Evolutionary conservation across 208 protist genomes (phyloP), one percentile per base, ranked within the genome.

Genomic region (Acanthamoeba rhysodes): DNA sequence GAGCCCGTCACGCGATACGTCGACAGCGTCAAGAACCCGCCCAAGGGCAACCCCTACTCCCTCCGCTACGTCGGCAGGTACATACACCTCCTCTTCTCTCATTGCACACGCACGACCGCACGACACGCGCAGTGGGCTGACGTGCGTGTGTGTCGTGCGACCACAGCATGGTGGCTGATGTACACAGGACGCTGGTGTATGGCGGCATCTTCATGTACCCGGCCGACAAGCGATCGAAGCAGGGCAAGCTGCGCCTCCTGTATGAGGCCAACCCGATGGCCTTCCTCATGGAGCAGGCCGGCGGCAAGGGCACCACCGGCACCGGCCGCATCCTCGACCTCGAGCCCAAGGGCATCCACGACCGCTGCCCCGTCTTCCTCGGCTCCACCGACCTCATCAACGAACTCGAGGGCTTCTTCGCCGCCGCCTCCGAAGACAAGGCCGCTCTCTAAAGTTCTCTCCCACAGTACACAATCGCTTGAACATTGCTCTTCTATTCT

Each of bases 141-240:
- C 41, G 3, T 5, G 41, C 41, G 41, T 45, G 41, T 34, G n/a
- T 94, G 62, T 96, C 96, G 37, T 27, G 55, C 55, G 55, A 66
- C 7, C 24, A n/a, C 74, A 93, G 57, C 66, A 97, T 98, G 97
- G 97, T 98, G 9, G 98, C 98, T 50, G 99, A 99, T 96, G 98
- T 99, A n/a, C 99, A 99, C 97, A 98, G 99, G 88, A 99, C 99
- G 16, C 96, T 99, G 10, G 97, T 99, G 9, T 99, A 99, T 96
- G 99, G 99, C 32, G 99, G 99, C 94, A 99, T 99, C 92, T 99
- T 99, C 97, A 98, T 99, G 96, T 99, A 99, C 96, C 99, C 99
- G 34, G 98, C 95, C 32, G 99, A 99, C 95, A 96, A 95, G 0
- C 98, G 98, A 72, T 98, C 97, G 96, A 95, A 97, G 78, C 98